Evolutionary conservation across 192 early-diverging fungal species (phyloP).

Genomic region (Gorgonomyces haynaldii): DNA sequence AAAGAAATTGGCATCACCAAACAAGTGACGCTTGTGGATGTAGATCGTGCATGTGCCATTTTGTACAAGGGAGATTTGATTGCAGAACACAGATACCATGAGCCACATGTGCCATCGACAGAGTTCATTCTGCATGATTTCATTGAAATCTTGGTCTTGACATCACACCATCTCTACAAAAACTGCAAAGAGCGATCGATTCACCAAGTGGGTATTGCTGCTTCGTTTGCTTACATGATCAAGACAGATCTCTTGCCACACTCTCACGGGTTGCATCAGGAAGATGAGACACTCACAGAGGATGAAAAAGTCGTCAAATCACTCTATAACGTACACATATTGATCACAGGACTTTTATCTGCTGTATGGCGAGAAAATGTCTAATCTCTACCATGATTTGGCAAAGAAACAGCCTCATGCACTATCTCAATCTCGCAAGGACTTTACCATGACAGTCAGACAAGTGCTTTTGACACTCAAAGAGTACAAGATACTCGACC

Average conservation of each 20-base stretch:
- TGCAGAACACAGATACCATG: slow-evolving; percentile 13
- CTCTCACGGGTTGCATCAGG: neutral
- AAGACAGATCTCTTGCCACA: slow-evolving; percentile 25
- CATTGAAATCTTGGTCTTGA: slow-evolving; percentile 23
- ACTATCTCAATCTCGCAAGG: slow-evolving; percentile 7
- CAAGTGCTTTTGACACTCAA: slow-evolving; percentile 24
- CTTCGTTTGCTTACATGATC: slow-evolving; percentile 21
- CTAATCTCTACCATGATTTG: too few relatives aligned
- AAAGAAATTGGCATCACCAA: slow-evolving; percentile 18
- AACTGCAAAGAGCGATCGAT: slow-evolving; percentile 14
- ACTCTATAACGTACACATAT: too few relatives aligned
- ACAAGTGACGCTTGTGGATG: too few relatives aligned
- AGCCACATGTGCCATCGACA: slow-evolving; percentile 24
- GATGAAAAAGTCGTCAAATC: slow-evolving; percentile 14
- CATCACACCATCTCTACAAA: slow-evolving; percentile 23
- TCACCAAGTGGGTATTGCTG: slow-evolving; percentile 21
- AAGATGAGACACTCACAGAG: slow-evolving; percentile 1
- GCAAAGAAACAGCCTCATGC: too few relatives aligned
- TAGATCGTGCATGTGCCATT: slow-evolving; percentile 28
- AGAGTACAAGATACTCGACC: slow-evolving; percentile 27
- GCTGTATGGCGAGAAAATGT: too few relatives aligned
- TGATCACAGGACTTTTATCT: too few relatives aligned
- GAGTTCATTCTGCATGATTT: slow-evolving; percentile 38
- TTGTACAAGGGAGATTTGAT: slow-evolving; percentile 17
- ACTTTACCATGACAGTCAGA: slow-evolving; percentile 30